Percentiles rank a stretch among this genome's conserved stretches.
These are phyloP conservation scores for Diutina ranongensis DNA, from an alignment of 1,139 yeast species.

Conservation along the genomic window DNA sequence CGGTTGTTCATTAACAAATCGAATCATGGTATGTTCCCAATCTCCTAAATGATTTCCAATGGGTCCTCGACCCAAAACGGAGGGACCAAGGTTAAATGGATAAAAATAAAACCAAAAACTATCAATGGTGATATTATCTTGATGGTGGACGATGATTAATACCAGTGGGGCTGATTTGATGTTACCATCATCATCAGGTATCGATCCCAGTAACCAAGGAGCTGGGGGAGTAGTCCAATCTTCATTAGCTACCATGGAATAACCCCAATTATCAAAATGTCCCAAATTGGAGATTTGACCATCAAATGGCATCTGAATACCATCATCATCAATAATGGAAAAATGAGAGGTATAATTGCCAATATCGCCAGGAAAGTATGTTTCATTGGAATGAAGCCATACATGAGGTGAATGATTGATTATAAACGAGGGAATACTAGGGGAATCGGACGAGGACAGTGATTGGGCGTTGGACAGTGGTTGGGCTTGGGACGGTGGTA, in stretches of 20 bases:
- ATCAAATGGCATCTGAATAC: neutral
- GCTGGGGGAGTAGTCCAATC: neutral
- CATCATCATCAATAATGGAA: neutral
- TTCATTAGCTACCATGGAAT: neutral
- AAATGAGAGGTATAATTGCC: neutral
- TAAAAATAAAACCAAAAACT: constrained; percentile 2
- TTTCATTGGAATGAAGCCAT: constrained; percentile 2
- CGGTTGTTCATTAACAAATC: neutral
- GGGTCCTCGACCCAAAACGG: neutral
- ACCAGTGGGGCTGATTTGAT: neutral
- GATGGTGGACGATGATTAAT: neutral
- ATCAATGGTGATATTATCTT: neutral
- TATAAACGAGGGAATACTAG: neutral
- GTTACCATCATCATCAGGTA: neutral
- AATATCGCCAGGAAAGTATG: constrained; percentile 3
- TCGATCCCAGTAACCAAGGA: neutral
- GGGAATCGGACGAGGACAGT: no score
- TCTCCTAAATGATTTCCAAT: constrained; percentile 1
- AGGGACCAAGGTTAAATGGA: constrained; percentile 1
- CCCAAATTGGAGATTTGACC: neutral
- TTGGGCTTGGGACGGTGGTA: neutral
- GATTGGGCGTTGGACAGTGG: no score
- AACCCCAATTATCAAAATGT: no score
- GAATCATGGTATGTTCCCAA: constrained; percentile 3
- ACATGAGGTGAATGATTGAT: neutral